Evolutionary conservation across 164 flowering plant species (phyloP).

Genomic region (Taxillus chinensis): DNA sequence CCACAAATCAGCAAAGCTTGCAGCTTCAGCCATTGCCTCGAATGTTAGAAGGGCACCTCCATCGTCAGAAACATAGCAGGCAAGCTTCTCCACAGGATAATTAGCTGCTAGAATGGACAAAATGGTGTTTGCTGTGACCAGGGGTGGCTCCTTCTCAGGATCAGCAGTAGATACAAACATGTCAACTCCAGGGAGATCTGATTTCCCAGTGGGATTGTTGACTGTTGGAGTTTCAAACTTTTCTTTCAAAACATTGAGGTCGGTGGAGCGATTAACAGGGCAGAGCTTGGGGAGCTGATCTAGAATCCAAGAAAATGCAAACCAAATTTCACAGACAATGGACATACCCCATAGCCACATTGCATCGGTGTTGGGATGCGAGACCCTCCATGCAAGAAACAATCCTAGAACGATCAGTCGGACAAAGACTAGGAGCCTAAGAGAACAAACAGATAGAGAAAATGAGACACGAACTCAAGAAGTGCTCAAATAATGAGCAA

Average conservation of each 20-base stretch:
- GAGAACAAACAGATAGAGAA: slow-evolving; percentile 3
- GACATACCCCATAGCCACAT: slow-evolving; percentile 94
- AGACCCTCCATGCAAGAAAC: slow-evolving; percentile 64
- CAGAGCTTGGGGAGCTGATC: slow-evolving; percentile 88
- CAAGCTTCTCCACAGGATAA: slow-evolving; percentile 83
- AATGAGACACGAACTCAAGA: neutral
- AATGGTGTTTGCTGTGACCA: slow-evolving; percentile 87
- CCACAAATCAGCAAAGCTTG: slow-evolving; percentile 72
- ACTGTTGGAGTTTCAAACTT: slow-evolving; percentile 60
- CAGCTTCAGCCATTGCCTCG: slow-evolving; percentile 90
- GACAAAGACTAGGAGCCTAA: slow-evolving; percentile 53
- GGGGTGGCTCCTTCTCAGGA: slow-evolving; percentile 91
- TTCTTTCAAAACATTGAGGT: slow-evolving; percentile 55
- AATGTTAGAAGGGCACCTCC: slow-evolving; percentile 88
- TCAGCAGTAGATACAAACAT: slow-evolving; percentile 94
- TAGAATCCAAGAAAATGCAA: slow-evolving; percentile 89
- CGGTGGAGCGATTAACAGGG: slow-evolving; percentile 65
- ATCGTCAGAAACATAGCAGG: slow-evolving; percentile 95
- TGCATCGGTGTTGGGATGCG: slow-evolving; percentile 67
- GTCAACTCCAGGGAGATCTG: slow-evolving; percentile 90
- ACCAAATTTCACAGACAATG: slow-evolving; percentile 83
- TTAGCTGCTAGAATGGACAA: slow-evolving; percentile 85
- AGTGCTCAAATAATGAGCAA: no score
- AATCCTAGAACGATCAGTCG: slow-evolving; percentile 55
- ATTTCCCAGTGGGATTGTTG: slow-evolving; percentile 54